Base-by-base conservation (phyloP, 179 eudicot species). In the Sideroxylon spinosum region DNA sequence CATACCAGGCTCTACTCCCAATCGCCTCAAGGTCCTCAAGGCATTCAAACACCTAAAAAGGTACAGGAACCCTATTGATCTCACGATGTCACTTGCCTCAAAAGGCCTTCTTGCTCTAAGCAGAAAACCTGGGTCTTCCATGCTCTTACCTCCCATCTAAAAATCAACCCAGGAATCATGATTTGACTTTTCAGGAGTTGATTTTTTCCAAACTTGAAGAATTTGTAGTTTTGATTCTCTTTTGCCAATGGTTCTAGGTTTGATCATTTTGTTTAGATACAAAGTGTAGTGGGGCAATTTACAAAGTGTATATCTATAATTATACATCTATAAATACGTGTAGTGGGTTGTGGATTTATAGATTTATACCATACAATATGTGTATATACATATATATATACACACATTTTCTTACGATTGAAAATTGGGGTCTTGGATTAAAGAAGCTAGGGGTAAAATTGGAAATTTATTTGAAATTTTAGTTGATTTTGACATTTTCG, bases 141-240 rank as follows among this genome's bases (percentile, higher is more conserved):
- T 29, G 37, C 67, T 9, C 32, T 25, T 63, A 63, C 67, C 67
- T 25, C 67, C 67, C 67, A 63, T 4, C 67, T 12, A 63, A 22
- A 25, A 63, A 63, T 25, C 67, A 63, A 63, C 13, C 67, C 67
- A 63, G 9, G 37, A 88, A 86, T 79, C 83, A 79, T 20, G 86
- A 84, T 79, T 65, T 82, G 37, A 78, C 53, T 49, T 50, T 16
- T 10, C 20, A 74, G 67, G 77, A 57, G 68, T 52, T 59, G 48
- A 64, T 59, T n/a, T 73, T 44, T 74, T 46, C 37, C 78, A 60
- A 75, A 48, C 37, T 48, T 75, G 37, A 75, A 62, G 57, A 12
- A 14, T 8, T 22, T 48, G 53, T 29, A 20, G 17, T 14, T 0
- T 10, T 1, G 14, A 17, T 19, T 32, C 7, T 72, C 44, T 37